phyloP scores from a whole-genome alignment of 305 asterid species.

The Fraxinus floribunda region DNA sequence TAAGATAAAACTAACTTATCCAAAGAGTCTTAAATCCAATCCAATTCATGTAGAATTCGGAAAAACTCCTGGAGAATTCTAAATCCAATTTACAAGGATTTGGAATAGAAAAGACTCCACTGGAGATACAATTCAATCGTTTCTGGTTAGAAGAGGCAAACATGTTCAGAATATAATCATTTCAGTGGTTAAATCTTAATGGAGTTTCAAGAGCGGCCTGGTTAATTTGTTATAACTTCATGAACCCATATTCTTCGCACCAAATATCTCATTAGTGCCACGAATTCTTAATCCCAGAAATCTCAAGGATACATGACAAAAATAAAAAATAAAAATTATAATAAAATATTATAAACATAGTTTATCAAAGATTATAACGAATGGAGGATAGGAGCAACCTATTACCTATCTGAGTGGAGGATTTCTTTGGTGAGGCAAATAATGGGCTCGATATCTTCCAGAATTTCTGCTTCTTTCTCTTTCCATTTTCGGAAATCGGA shows the following conservation, averaged over 20 bases:
- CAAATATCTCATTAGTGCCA: neutral
- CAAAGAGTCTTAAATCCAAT: neutral
- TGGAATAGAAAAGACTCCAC: neutral
- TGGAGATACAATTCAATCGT: neutral
- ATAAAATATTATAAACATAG: neutral
- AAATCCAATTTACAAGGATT: neutral
- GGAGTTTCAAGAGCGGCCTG: neutral
- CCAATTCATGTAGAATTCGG: neutral
- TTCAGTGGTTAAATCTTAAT: neutral
- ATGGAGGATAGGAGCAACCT: neutral
- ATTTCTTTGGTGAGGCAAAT: constrained; percentile 58
- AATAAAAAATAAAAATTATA: neutral
- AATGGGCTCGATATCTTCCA: constrained; percentile 61
- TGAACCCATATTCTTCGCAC: neutral
- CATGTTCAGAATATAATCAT: neutral
- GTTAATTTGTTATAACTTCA: neutral
- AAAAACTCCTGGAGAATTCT: neutral
- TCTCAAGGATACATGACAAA: neutral
- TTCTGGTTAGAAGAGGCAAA: neutral
- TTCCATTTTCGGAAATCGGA: constrained; percentile 62
- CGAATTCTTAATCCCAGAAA: neutral
- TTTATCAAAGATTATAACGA: neutral
- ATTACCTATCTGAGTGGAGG: constrained; percentile 67
- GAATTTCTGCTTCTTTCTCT: constrained; percentile 57
- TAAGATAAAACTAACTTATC: neutral